Base-by-base conservation (phyloP, 177 flowering plant genomes). In the Tripterygium wilfordii region DNA sequence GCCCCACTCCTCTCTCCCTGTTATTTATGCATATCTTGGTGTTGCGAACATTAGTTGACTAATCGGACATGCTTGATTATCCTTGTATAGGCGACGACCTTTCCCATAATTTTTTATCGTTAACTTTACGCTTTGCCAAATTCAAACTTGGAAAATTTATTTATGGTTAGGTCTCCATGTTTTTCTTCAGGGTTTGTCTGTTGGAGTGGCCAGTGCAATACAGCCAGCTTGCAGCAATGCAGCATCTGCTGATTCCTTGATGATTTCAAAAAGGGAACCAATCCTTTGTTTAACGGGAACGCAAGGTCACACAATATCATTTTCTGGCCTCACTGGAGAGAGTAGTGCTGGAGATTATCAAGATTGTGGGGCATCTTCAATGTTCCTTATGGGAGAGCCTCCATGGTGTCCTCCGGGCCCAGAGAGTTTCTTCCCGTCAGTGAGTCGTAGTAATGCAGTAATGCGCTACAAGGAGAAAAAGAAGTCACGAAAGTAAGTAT, bases 381-480 rank as follows among this genome's bases (percentile, higher is more conserved):
- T 70, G 79, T 57, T 67, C 42, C 64, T 76, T 25, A 67, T 73
- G 75, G 85, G 89, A 41, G 96, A 81, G 53, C 83, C 83, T 49
- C 88, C 83, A 38, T 80, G 89, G 92, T 64, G 60, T 58, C 63
- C 85, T 5, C 71, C 78, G 17, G 54, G 78, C 6, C 51, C 76
- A 25, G 87, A 80, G 38, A 63, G 33, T 44, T 62, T 74, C 26
- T 41, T 57, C 23, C 56, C 76, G 36, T 56, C 80, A 10, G 65
- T 61, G 45, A 71, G 56, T 56, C 71, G 90, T 45, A 76, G 62
- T 58, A 58, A 63, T 63, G 95, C 95, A 47, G 90, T 85, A 35
- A 40, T 76, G 80, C 89, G 95, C 28, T 85, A 85, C 63, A 75
- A 65, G 75, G 90, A 83, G 58, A 85, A 85, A 77, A 85, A 83